Conservation (phyloP, 2,329 filamentous ascomycete species). For the Thelonectria blattea region DNA sequence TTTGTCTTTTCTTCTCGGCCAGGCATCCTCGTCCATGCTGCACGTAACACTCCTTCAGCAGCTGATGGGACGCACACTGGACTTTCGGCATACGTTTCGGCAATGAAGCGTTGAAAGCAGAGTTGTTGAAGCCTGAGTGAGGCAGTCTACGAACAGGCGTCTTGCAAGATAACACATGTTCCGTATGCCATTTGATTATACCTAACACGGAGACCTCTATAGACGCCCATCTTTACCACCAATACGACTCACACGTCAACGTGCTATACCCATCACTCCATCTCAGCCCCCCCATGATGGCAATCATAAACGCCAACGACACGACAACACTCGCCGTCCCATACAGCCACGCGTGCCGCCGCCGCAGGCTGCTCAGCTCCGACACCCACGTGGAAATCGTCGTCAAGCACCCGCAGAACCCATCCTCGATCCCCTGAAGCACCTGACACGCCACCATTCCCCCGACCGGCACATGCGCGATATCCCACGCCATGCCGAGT, state of each 20-base stretch:
- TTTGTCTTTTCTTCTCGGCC: too few species aligned
- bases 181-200: too few species aligned
- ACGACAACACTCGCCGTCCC: constrained; percentile 64
- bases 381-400: constrained; percentile 72
- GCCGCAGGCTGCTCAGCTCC: constrained; percentile 61
- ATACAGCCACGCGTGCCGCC: constrained; percentile 70
- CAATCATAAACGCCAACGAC: constrained; percentile 65
- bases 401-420: constrained; percentile 70
- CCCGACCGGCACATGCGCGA: constrained; percentile 70
- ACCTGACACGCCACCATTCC: constrained; percentile 70
- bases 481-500: constrained; percentile 77
- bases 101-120: too few species aligned
- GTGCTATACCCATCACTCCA: constrained; percentile 68
- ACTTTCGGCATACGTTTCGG: too few species aligned
- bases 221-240: too few species aligned
- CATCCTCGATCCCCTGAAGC: constrained; percentile 69
- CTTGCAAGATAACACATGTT: too few species aligned
- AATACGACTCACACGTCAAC: constrained; percentile 26
- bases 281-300: constrained; percentile 75
- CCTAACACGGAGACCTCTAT: too few species aligned
- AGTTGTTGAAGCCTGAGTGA: too few species aligned
- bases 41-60: too few species aligned
- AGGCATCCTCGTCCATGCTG: too few species aligned
- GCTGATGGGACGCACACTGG: too few species aligned
- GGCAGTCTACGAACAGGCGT: too few species aligned